These are phyloP conservation scores for Thermoascus crustaceus DNA, from an alignment of 2,329 filamentous ascomycete species.

Conservation along the genomic window DNA sequence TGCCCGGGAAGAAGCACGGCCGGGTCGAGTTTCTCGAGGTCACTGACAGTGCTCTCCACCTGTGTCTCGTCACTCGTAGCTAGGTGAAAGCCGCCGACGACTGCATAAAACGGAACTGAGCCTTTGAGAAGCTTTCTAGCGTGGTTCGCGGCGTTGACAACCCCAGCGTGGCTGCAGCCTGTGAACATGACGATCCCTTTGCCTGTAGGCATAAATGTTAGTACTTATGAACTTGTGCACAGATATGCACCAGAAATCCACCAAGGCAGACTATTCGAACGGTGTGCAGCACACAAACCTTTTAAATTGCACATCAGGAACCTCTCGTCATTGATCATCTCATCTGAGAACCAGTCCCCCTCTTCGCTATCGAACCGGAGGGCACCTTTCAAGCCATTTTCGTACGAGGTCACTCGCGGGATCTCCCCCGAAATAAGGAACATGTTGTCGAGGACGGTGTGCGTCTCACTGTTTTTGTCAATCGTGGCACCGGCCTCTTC, in stretches of 20 bases:
- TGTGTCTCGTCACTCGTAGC: conserved; percentile 39
- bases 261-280: background rate
- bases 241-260: background rate
- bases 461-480: conserved; percentile 30
- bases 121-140: conserved; percentile 34
- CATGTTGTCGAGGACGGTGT: conserved; percentile 42
- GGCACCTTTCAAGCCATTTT: conserved; percentile 40
- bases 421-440: conserved; percentile 50
- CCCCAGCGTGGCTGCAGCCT: conserved; percentile 49
- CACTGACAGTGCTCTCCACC: conserved; percentile 39
- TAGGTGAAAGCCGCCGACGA: conserved; percentile 49
- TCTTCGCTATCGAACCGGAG: conserved; percentile 36
- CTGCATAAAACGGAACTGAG: conserved; percentile 38
- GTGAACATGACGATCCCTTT: conserved; percentile 49
- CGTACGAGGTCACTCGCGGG: conserved; percentile 43
- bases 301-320: conserved; percentile 48
- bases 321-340: conserved; percentile 45
- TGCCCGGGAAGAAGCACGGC: conserved; percentile 47
- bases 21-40: conserved; percentile 41
- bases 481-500: conserved; percentile 35
- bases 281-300: conserved; percentile 30
- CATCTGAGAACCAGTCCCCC: conserved; percentile 41
- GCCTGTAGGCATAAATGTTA: conserved; percentile 19
- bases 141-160: conserved; percentile 45
- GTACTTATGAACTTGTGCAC: background rate